These are phyloP conservation scores for Raffaelea albimanens DNA, from an alignment of 2,329 filamentous ascomycete species.

Conservation along the genomic window DNA sequence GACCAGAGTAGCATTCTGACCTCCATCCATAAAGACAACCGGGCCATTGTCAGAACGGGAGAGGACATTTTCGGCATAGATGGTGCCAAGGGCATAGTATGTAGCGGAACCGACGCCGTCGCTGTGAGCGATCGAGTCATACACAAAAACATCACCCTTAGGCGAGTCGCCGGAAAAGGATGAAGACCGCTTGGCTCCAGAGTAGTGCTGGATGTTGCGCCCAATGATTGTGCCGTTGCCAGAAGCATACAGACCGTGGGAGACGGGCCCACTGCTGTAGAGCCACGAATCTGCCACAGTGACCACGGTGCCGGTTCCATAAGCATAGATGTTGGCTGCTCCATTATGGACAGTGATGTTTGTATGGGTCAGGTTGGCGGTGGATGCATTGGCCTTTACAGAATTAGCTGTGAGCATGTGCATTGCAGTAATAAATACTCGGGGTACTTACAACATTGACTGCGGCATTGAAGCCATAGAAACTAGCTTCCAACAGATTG, in stretches of 20 bases:
- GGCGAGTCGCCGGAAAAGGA: constrained; percentile 9
- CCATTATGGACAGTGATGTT: constrained; percentile 8
- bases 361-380: neutral
- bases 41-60: constrained; percentile 3
- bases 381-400: constrained; percentile 8
- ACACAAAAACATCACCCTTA: constrained; percentile 2
- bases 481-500: constrained; percentile 5
- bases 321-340: constrained; percentile 7
- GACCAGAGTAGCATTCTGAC: constrained; percentile 4
- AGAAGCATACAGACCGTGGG: constrained; percentile 7
- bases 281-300: constrained; percentile 2
- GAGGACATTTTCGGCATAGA: constrained; percentile 5
- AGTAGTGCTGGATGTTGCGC: constrained; percentile 5
- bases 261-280: constrained; percentile 8
- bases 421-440: too few species aligned
- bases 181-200: constrained; percentile 5
- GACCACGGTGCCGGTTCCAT: constrained; percentile 5
- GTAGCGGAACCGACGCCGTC: constrained; percentile 6
- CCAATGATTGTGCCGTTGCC: constrained; percentile 8
- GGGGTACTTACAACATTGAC: constrained; percentile 6
- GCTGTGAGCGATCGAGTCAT: constrained; percentile 4
- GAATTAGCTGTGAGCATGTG: neutral
- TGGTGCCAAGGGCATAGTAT: constrained; percentile 6
- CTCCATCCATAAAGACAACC: constrained; percentile 6
- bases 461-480: constrained; percentile 8